These are phyloP conservation scores for Pythium grandisporangium DNA, from an alignment of 352 stramenopile genomes.

Conservation along the genomic window DNA sequence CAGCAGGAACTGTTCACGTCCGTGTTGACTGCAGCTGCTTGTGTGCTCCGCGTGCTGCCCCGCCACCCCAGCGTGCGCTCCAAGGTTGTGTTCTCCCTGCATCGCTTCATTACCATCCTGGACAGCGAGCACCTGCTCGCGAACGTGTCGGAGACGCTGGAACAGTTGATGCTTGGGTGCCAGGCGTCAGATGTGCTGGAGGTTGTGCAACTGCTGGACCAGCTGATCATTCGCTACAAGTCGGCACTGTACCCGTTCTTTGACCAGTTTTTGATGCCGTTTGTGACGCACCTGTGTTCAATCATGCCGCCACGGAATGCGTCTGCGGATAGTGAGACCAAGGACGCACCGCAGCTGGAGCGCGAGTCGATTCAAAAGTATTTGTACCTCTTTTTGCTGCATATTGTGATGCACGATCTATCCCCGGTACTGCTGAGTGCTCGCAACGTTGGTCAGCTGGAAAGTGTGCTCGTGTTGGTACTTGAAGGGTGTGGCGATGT, in stretches of 20 bases:
- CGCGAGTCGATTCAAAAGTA: conserved; percentile 75
- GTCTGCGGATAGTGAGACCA: conserved; percentile 36
- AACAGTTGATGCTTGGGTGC: conserved; percentile 57
- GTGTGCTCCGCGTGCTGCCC: conserved; percentile 44
- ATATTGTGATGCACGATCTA: conserved; percentile 63
- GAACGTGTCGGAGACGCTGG: conserved; percentile 45
- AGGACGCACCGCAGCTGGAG: conserved; percentile 68
- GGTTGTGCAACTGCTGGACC: conserved; percentile 75
- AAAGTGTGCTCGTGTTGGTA: conserved; percentile 57
- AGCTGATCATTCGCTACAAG: conserved; percentile 86
- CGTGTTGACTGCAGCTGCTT: conserved; percentile 50
- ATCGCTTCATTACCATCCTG: conserved; percentile 65
- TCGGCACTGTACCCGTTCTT: conserved; percentile 53
- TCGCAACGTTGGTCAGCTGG: conserved; percentile 53
- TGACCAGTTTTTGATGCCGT: conserved; percentile 49
- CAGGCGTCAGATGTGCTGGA: conserved; percentile 61
- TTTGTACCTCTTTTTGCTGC: conserved; percentile 70
- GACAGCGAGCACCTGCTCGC: conserved; percentile 60
- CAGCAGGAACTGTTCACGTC: conserved; percentile 71
- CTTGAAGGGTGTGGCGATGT: conserved; percentile 61
- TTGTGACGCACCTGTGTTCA: conserved; percentile 60
- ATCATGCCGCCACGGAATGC: conserved; percentile 55
- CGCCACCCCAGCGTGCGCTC: conserved; percentile 44
- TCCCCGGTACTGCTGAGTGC: conserved; percentile 53
- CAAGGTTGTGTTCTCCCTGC: conserved; percentile 76